A percentile compares a stretch with the other conserved stretches of the same genome.
phyloP scores from a whole-genome alignment of 1,284 basidiomycete species.

The Heterobasidion occidentale region DNA sequence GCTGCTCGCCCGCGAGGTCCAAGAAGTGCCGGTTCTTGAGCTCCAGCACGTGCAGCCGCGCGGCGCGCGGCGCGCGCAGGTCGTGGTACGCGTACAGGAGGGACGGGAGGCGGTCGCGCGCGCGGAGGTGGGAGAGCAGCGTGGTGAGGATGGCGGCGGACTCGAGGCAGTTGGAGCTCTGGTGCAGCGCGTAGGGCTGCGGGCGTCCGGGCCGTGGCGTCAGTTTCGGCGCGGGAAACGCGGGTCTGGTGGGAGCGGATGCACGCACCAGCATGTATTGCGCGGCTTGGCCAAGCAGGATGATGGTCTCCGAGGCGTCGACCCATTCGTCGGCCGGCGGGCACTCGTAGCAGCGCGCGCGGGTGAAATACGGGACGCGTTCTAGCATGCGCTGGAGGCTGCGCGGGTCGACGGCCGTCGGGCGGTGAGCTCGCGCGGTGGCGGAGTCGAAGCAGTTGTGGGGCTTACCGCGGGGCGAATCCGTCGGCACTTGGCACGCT shows the following conservation, averaged over 20 bases:
- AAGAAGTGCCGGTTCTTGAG: not conserved
- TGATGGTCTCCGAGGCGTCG: conserved; percentile 13
- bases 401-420: no score
- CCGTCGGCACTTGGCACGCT: no score
- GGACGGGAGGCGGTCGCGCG: conserved; percentile 21
- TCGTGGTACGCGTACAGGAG: conserved; percentile 45
- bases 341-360: conserved; percentile 30
- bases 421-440: no score
- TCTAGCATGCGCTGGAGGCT: no score
- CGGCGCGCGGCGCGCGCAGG: conserved; percentile 5
- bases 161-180: conserved; percentile 34
- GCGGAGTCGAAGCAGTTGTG: no score
- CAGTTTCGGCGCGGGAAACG: conserved; percentile 21
- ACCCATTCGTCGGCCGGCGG: not conserved
- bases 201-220: conserved; percentile 19
- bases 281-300: conserved; percentile 35
- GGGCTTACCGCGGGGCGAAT: no score
- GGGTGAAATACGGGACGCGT: no score
- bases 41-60: conserved; percentile 1
- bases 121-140: conserved; percentile 41
- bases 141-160: conserved; percentile 57
- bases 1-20: not conserved
- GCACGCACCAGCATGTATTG: conserved; percentile 57
- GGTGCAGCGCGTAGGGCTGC: not conserved
- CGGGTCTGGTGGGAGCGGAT: not conserved